Conservation (phyloP, 768 basidiomycete genomes). For the Lentinus tigrinus region DNA sequence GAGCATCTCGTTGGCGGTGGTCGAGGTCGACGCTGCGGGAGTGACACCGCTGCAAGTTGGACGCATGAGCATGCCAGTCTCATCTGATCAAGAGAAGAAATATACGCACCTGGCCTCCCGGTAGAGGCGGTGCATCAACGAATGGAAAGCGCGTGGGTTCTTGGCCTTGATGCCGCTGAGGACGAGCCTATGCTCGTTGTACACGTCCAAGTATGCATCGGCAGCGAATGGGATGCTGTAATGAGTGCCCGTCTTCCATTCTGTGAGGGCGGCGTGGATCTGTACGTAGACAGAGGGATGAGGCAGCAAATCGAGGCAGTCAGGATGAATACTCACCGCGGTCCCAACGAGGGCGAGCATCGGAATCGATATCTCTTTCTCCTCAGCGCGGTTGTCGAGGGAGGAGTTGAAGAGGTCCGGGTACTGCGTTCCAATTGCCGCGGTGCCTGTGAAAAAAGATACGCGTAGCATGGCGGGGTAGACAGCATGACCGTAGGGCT, state of each 20-base stretch:
- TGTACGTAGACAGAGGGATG: not conserved
- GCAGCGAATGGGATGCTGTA: not conserved
- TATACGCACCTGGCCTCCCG: not conserved
- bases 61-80: too few relatives aligned
- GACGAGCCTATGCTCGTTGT: slow-evolving; percentile 3
- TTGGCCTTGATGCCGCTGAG: not conserved
- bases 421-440: not conserved
- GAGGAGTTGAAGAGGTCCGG: not conserved
- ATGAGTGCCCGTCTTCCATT: not conserved
- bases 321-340: not conserved
- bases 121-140: slow-evolving; percentile 8
- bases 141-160: not conserved
- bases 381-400: not conserved
- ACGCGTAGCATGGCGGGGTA: too few relatives aligned
- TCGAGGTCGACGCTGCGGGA: too few relatives aligned
- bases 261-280: slow-evolving; percentile 5
- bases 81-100: too few relatives aligned
- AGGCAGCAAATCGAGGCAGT: not conserved
- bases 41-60: too few relatives aligned
- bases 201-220: slow-evolving; percentile 5
- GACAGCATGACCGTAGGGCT: too few relatives aligned
- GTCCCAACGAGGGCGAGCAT: slow-evolving; percentile 7
- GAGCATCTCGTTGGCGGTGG: too few relatives aligned
- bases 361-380: slow-evolving; percentile 3
- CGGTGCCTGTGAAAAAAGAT: not conserved